Percentiles rank a stretch among this genome's conserved stretches.
Evolutionary conservation across 495 filamentous ascomycete genomes (phyloP).

Genomic region (Cryomyces antarcticus): DNA sequence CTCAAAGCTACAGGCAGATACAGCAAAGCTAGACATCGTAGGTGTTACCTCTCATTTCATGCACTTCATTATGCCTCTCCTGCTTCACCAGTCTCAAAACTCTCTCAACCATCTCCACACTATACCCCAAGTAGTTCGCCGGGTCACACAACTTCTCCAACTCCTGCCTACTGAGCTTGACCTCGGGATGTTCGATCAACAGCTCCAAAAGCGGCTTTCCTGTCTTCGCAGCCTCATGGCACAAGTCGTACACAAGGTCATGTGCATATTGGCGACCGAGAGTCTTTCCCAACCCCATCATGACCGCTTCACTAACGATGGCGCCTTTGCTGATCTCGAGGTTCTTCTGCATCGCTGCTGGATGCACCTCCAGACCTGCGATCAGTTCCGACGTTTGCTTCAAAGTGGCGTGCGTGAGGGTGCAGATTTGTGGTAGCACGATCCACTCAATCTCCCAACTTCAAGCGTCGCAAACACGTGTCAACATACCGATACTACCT

Average conservation of each 20-base stretch:
- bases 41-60: no score
- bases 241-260: constrained; percentile 10
- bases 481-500: neutral
- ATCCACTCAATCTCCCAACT: constrained; percentile 12
- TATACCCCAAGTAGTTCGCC: constrained; percentile 7
- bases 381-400: constrained; percentile 6
- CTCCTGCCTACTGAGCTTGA: constrained; percentile 6
- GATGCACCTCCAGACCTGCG: constrained; percentile 9
- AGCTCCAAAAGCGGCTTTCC: constrained; percentile 5
- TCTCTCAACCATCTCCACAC: constrained; percentile 9
- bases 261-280: constrained; percentile 8
- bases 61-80: no score
- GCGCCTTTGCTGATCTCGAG: constrained; percentile 6
- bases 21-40: no score
- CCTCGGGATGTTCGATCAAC: constrained; percentile 4
- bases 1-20: no score
- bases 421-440: constrained; percentile 9
- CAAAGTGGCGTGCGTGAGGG: constrained; percentile 6
- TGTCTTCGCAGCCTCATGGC: constrained; percentile 4
- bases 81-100: neutral
- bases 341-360: constrained; percentile 7
- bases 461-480: neutral
- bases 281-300: constrained; percentile 12
- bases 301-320: constrained; percentile 10
- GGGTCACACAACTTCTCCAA: constrained; percentile 9